phyloP scores from a whole-genome alignment of 1,139 yeast genomes.

The Yamadazyma siamensis region DNA sequence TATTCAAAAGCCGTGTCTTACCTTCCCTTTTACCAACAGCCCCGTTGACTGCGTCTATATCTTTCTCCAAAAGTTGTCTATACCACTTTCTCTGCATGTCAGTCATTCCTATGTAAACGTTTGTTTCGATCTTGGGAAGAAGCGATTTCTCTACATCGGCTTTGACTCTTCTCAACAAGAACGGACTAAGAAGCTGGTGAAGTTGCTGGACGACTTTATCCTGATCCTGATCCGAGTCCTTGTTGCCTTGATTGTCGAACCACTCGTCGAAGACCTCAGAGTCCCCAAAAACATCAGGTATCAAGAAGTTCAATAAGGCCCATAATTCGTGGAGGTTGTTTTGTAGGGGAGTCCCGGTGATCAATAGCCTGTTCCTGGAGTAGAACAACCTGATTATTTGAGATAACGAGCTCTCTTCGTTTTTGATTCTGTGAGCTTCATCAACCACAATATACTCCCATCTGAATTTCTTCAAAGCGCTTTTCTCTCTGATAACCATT shows the following conservation, averaged over 20 bases:
- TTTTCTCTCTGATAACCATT: conserved; percentile 85
- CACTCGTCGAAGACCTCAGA: conserved; percentile 87
- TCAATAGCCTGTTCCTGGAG: conserved; percentile 77
- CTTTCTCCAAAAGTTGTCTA: conserved; percentile 81
- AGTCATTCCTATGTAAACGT: conserved; percentile 90
- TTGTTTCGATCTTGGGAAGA: conserved; percentile 85
- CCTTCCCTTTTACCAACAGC: conserved; percentile 86
- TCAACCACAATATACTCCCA: conserved; percentile 96
- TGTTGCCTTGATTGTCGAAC: conserved; percentile 49
- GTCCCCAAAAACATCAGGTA: conserved; percentile 94
- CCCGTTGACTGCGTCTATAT: conserved; percentile 94
- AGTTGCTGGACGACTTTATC: conserved; percentile 80
- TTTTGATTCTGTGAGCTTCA: conserved; percentile 95
- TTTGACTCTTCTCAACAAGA: conserved; percentile 83
- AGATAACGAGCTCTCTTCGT: conserved; percentile 86
- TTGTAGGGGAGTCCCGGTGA: conserved; percentile 95
- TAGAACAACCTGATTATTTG: conserved; percentile 86
- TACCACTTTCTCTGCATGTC: conserved; percentile 95
- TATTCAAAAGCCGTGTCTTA: conserved; percentile 82
- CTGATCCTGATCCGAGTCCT: conserved; percentile 33
- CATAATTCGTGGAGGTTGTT: conserved; percentile 93
- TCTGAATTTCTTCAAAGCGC: conserved; percentile 71
- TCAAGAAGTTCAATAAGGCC: conserved; percentile 85
- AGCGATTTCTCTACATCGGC: conserved; percentile 90
- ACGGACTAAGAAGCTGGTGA: conserved; percentile 83